Evolutionary conservation across 129 eudicot species (phyloP).

Genomic region (Silybum marianum): DNA sequence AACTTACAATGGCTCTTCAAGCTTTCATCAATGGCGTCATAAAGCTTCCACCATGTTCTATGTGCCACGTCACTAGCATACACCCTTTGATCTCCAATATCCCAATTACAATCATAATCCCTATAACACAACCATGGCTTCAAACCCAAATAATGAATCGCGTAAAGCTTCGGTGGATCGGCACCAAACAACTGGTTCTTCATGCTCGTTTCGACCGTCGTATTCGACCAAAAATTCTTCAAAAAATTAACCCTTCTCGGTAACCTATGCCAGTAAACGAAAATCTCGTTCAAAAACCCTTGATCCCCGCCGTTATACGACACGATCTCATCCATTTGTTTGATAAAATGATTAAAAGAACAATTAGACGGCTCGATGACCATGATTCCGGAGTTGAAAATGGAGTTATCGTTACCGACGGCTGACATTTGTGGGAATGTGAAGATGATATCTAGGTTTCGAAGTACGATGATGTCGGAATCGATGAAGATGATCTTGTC

Average conservation of each 20-base stretch:
- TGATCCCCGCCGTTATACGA: slow-evolving; percentile 98
- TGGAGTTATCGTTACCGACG: slow-evolving; percentile 68
- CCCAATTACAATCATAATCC: slow-evolving; percentile 94
- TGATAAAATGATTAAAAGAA: slow-evolving; percentile 63
- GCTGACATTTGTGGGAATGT: slow-evolving; percentile 86
- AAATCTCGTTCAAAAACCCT: slow-evolving; percentile 83
- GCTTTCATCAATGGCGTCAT: slow-evolving; percentile 66
- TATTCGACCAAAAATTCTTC: slow-evolving; percentile 85
- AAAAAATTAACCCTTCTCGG: slow-evolving; percentile 82
- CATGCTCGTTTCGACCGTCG: slow-evolving; percentile 48
- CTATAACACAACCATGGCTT: slow-evolving; percentile 93
- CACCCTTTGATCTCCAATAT: slow-evolving; percentile 57
- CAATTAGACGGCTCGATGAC: slow-evolving; percentile 89
- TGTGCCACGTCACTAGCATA: slow-evolving; percentile 91
- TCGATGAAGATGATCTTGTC: slow-evolving; percentile 81
- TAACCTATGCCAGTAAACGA: slow-evolving; percentile 86
- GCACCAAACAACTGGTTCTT: slow-evolving; percentile 86
- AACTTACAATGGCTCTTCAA: slow-evolving; percentile 59
- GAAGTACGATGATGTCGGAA: slow-evolving; percentile 70
- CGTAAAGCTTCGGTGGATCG: slow-evolving; percentile 74
- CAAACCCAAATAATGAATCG: slow-evolving; percentile 82
- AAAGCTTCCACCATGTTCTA: slow-evolving; percentile 75
- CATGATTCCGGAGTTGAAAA: slow-evolving; percentile 93
- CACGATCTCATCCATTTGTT: slow-evolving; percentile 39
- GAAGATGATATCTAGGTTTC: slow-evolving; percentile 75